phyloP scores from a whole-genome alignment of 768 basidiomycete genomes.

The Suillus variegatus region DNA sequence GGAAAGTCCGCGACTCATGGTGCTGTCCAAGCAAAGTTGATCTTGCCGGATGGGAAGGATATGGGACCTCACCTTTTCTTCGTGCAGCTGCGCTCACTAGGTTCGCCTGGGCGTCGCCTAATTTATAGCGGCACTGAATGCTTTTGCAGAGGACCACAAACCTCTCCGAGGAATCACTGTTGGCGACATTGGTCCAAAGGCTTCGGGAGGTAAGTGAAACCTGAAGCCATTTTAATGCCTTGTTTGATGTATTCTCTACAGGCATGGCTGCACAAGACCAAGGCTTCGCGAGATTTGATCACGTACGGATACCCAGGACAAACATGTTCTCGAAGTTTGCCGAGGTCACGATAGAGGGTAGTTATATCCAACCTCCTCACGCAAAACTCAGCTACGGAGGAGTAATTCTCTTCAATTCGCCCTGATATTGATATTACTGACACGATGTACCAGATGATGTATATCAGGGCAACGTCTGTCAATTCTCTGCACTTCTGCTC shows the following conservation, averaged over 20 bases:
- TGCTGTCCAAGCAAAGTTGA: conserved; percentile 73
- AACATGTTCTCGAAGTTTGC: conserved; percentile 80
- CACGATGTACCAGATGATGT: conserved; percentile 56
- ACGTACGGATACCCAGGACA: conserved; percentile 63
- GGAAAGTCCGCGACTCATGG: conserved; percentile 77
- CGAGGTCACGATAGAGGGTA: conserved; percentile 62
- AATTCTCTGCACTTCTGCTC: background rate
- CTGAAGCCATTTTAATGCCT: background rate
- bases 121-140: conserved; percentile 4
- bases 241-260: conserved; percentile 18
- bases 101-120: conserved; percentile 34
- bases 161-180: conserved; percentile 60
- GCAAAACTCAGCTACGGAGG: conserved; percentile 77
- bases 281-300: conserved; percentile 68
- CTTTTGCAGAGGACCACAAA: conserved; percentile 53
- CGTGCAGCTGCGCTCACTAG: conserved; percentile 63
- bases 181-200: conserved; percentile 62
- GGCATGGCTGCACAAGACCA: conserved; percentile 61
- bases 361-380: conserved; percentile 68
- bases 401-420: conserved; percentile 39
- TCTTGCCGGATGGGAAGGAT: conserved; percentile 59
- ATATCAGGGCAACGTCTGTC: conserved; percentile 62
- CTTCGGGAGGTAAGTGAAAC: conserved; percentile 31
- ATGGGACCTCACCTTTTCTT: conserved; percentile 78
- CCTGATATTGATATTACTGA: background rate